Conservation (phyloP, 306 rosid species). For the Prunus campanulata region DNA sequence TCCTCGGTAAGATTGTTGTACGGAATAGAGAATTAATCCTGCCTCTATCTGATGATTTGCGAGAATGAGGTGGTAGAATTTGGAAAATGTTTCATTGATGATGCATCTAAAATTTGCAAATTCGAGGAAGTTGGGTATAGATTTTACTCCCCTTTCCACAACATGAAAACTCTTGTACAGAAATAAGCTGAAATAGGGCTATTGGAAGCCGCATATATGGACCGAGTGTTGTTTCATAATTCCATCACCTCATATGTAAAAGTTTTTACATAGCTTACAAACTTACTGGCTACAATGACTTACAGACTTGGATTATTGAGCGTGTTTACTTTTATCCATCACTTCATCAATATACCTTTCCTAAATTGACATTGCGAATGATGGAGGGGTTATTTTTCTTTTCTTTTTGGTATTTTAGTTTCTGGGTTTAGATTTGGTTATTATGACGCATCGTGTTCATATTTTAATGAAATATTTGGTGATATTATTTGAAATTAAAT, state of each 20-base stretch:
- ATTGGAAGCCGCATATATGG: neutral
- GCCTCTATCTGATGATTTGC: neutral
- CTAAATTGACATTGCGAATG: too few species aligned
- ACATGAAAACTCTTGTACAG: constrained; percentile 1
- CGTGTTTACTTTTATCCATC: neutral
- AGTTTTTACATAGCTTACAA: neutral
- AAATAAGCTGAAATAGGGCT: neutral
- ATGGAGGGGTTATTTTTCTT: too few species aligned
- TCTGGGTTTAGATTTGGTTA: too few species aligned
- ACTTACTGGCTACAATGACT: neutral
- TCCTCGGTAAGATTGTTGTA: neutral
- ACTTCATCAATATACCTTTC: too few species aligned
- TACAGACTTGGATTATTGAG: neutral
- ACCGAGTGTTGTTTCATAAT: neutral
- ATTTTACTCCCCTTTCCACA: neutral
- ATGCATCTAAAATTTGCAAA: neutral
- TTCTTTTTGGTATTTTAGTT: too few species aligned
- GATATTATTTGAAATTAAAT: too few species aligned
- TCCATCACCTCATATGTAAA: neutral
- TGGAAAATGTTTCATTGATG: neutral
- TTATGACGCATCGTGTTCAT: neutral
- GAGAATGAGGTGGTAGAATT: neutral
- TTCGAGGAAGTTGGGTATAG: constrained; percentile 17
- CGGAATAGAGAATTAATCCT: neutral
- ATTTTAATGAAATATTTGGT: neutral